These are phyloP conservation scores for Backusella macrospora DNA, from an alignment of 192 early-diverging fungal genomes.

Conservation along the genomic window DNA sequence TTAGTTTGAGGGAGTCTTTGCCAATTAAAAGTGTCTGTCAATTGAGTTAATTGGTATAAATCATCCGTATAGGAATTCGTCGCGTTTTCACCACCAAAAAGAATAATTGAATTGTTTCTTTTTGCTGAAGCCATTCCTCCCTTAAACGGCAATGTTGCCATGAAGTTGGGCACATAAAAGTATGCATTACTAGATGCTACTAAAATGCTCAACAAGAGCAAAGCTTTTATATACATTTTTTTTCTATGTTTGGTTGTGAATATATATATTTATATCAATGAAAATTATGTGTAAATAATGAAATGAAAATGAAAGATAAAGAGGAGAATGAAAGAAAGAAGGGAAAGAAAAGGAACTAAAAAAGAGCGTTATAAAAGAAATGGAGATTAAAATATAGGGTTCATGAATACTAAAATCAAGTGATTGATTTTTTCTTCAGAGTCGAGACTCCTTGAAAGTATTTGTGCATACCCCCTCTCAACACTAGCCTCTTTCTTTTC, in stretches of 20 bases:
- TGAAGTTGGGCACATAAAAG: constrained; percentile 22
- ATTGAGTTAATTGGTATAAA: constrained; percentile 21
- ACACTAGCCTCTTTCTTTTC: not conserved
- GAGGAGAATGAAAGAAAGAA: not conserved
- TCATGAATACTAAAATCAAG: constrained; percentile 18
- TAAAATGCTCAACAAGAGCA: constrained; percentile 1
- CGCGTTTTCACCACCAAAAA: constrained; percentile 25
- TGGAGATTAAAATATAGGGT: constrained; percentile 13
- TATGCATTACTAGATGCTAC: constrained; percentile 10
- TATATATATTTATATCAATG: not conserved
- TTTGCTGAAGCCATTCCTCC: constrained; percentile 12
- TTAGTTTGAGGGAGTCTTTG: constrained; percentile 20
- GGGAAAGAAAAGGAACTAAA: constrained; percentile 11
- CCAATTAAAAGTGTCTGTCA: constrained; percentile 14
- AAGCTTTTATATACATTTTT: not conserved
- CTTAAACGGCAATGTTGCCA: constrained; percentile 21
- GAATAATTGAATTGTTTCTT: constrained; percentile 16
- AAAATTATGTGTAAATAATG: not conserved
- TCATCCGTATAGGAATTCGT: not conserved
- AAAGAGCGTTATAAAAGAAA: not conserved
- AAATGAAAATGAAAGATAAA: constrained; percentile 12
- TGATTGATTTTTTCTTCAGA: not conserved
- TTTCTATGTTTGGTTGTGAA: not conserved
- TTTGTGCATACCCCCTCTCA: not conserved
- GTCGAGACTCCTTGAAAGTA: constrained; percentile 7